phyloP scores from a whole-genome alignment of 2,329 filamentous ascomycete species.

The Metarhizium sp. region DNA sequence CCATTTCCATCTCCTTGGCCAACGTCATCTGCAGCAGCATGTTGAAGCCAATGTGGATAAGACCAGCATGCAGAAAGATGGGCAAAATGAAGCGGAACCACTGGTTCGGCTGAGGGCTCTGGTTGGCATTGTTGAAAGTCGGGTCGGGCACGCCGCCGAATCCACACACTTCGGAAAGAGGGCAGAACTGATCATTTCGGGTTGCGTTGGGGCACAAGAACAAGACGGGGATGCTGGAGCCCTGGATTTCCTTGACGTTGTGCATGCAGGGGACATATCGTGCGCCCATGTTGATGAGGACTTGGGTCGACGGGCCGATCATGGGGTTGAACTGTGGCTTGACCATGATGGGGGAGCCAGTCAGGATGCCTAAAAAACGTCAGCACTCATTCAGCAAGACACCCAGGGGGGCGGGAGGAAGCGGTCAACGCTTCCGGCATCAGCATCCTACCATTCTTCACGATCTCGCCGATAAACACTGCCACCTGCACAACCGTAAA shows the following conservation, averaged over 20 bases:
- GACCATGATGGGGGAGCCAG: constrained; percentile 68
- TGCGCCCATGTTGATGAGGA: constrained; percentile 95
- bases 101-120: constrained; percentile 66
- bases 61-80: constrained; percentile 88
- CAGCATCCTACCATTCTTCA: constrained; percentile 61
- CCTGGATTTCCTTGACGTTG: constrained; percentile 58
- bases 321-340: constrained; percentile 89
- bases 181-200: constrained; percentile 51
- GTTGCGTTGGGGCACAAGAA: constrained; percentile 83
- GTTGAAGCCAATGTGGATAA: constrained; percentile 95
- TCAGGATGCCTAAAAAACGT: constrained; percentile 52
- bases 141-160: constrained; percentile 67
- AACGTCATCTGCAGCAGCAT: constrained; percentile 84
- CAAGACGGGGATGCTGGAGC: constrained; percentile 33
- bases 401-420: too few species aligned
- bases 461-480: constrained; percentile 84
- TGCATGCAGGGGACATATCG: constrained; percentile 94
- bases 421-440: background rate
- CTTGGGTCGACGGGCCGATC: constrained; percentile 85
- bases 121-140: constrained; percentile 39
- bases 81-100: constrained; percentile 96
- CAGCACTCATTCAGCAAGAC: background rate
- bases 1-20: constrained; percentile 83
- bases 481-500: constrained; percentile 68
- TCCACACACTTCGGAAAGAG: constrained; percentile 73